Base-by-base conservation (phyloP, 345 rosid species). In the Euphorbia tirucalli region DNA sequence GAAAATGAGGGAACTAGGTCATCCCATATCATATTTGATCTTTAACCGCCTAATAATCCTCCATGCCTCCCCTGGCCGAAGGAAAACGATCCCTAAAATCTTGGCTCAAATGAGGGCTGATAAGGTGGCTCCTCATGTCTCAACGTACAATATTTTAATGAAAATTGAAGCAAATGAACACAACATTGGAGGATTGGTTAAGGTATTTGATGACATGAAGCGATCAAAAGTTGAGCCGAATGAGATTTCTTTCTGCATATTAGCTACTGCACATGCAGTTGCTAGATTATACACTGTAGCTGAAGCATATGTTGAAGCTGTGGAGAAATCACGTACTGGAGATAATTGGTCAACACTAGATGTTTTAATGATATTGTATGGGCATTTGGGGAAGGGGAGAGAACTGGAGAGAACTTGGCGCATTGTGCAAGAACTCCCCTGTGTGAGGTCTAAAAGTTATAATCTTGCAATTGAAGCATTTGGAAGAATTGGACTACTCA, bases 271-370 rank as follows among this genome's bases (percentile, higher is more conserved):
- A 14, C 96, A 91, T 86, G 93, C 80, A 22, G 92, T 86, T 74
- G 99, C 97, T n/a, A 90, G 91, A 71, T 77, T 92, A 63, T 85
- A 85, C 79, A 88, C 91, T 18, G 96, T 79, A 3, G 88, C 90
- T 13, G 97, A 89, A 80, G 89, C 85, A 15, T 90, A 92, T 74
- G 87, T 88, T 4, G 96, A 92, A 81, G 90, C 84, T 62, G 82
- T 90, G 65, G 93, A 92, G 87, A 88, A 74, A 77, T 77, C 88
- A 70, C 78, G 83, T 70, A 87, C 87, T 0, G 97, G 96, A 64
- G 83, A 81, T 68, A 92, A 90, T 71, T 95, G 97, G 99, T 90
- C 96, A 11, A 95, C 92, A 0, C 84, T 92, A 2, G 97, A 95
- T 79, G 83, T 90, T 68, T 83, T 94, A 59, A 83, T 92, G 68